Evolutionary conservation across 345 rosid species (phyloP).

Genomic region (Stellera chamaejasme): DNA sequence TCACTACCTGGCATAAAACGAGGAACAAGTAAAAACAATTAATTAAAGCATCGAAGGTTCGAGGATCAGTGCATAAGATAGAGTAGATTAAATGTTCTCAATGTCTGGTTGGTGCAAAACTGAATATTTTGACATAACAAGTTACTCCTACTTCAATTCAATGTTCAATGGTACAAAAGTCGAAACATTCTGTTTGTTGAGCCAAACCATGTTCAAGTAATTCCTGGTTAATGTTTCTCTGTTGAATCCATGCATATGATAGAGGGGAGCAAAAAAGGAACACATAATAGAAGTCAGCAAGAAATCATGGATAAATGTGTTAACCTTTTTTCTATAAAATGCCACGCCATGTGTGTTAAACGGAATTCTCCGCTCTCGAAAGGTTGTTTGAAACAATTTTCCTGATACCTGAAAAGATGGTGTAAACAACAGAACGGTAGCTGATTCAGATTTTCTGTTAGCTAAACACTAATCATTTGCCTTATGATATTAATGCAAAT

Average conservation of each 20-base stretch:
- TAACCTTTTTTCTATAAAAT: conserved; percentile 90
- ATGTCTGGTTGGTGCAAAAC: not conserved
- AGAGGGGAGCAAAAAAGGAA: not conserved
- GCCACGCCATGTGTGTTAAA: conserved; percentile 91
- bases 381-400: conserved; percentile 65
- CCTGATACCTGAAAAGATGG: conserved; percentile 58
- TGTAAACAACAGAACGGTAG: conserved; percentile 11
- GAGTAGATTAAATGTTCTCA: not conserved
- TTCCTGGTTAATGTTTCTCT: too few species aligned
- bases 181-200: too few species aligned
- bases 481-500: conserved; percentile 7
- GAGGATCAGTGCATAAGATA: not conserved
- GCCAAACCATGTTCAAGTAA: too few species aligned
- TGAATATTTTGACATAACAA: not conserved
- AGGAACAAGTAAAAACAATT: conserved; percentile 9
- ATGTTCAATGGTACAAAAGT: too few species aligned
- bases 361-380: conserved; percentile 87
- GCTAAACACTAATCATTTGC: not conserved
- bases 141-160: not conserved
- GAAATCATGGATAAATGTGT: not conserved
- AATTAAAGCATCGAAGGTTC: not conserved
- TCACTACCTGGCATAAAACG: conserved; percentile 45
- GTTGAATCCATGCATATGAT: too few species aligned
- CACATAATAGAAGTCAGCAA: not conserved
- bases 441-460: conserved; percentile 9